These are phyloP conservation scores for Aureobasidium lini DNA, from an alignment of 2,329 filamentous ascomycete genomes.

Conservation along the genomic window DNA sequence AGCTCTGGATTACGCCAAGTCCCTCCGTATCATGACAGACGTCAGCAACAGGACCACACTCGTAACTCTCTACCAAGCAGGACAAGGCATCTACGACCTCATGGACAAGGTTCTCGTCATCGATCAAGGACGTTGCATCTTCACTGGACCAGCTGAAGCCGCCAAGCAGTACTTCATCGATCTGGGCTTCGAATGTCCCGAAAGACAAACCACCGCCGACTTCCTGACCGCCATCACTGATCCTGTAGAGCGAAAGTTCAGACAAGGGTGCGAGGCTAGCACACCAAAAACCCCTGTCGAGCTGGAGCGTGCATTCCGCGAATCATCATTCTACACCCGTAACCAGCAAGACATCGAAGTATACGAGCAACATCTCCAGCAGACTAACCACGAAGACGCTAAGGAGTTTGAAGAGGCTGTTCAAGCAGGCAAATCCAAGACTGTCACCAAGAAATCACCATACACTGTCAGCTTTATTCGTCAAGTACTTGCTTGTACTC, in stretches of 20 bases:
- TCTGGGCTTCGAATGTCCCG: slow-evolving; percentile 54
- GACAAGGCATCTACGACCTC: slow-evolving; percentile 60
- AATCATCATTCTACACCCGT: slow-evolving; percentile 53
- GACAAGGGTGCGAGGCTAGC: slow-evolving; percentile 55
- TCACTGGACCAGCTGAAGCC: slow-evolving; percentile 53
- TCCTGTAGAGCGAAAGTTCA: slow-evolving; percentile 61
- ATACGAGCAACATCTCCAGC: slow-evolving; percentile 51
- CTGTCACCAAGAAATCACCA: slow-evolving; percentile 57
- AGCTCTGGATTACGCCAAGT: slow-evolving; percentile 69
- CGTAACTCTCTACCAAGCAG: slow-evolving; percentile 65
- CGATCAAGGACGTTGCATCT: slow-evolving; percentile 62
- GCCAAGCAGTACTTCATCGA: slow-evolving; percentile 60
- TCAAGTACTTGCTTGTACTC: slow-evolving; percentile 62
- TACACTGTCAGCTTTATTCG: slow-evolving; percentile 69
- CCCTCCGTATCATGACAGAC: slow-evolving; percentile 72
- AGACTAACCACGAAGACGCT: slow-evolving; percentile 53
- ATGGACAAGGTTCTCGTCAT: slow-evolving; percentile 80
- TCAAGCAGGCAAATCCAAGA: slow-evolving; percentile 58
- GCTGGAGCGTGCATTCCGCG: slow-evolving; percentile 59
- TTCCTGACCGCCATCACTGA: slow-evolving; percentile 73
- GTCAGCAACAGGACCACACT: slow-evolving; percentile 63
- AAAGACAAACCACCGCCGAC: slow-evolving; percentile 64
- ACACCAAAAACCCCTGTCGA: slow-evolving; percentile 64
- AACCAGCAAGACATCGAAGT: slow-evolving; percentile 54
- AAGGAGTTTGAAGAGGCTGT: slow-evolving; percentile 60